Base-by-base conservation (phyloP, 306 rosid species). In the Lathyrus sativus region DNA sequence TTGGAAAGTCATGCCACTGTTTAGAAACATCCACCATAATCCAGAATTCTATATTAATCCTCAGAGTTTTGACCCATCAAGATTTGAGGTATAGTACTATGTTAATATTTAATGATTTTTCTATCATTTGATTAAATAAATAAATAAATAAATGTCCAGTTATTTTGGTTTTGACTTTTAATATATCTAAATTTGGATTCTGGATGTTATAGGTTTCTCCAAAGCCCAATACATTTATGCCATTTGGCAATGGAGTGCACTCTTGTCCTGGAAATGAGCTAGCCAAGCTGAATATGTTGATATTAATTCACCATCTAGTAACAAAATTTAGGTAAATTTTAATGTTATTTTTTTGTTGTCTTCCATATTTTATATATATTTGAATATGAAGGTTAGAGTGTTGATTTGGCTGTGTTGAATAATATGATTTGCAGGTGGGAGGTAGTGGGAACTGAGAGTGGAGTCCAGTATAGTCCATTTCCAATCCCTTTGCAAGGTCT, bases 1-100 rank as follows among this genome's bases (percentile, higher is more conserved):
- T 41, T 92, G 98, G 98, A 92, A 92, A 74, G 98, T 88, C n/a
- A 82, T 92, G 98, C 98, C 98, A 71, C 79, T 92, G 49, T 92
- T 92, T 70, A 78, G 98, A 83, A 89, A 81, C 75, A 89, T 92
- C 85, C 98, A 92, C 79, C 95, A 92, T 56, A 88, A 80, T 78
- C 88, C 91, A 63, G 87, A 92, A 62, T 79, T 86, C 57, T 88
- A 83, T 84, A 56, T 88, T 46, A 70, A 77, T 62, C 98, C 98
- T 65, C 88, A 86, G 3, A 86, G 61, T 37, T 92, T 92, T 83
- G 92, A 92, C 69, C 85, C 96, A 18, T 92, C 98, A 48, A 86
- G 98, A 56, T 92, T 92, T 85, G 92, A 89, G 91, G 98, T 91
- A 74, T 5, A 31, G 33, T 29, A 76, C 26, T 6, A 13, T 44